Evolutionary conservation across 176 grass and related monocot species (phyloP).

Genomic region (Carex scoparia): DNA sequence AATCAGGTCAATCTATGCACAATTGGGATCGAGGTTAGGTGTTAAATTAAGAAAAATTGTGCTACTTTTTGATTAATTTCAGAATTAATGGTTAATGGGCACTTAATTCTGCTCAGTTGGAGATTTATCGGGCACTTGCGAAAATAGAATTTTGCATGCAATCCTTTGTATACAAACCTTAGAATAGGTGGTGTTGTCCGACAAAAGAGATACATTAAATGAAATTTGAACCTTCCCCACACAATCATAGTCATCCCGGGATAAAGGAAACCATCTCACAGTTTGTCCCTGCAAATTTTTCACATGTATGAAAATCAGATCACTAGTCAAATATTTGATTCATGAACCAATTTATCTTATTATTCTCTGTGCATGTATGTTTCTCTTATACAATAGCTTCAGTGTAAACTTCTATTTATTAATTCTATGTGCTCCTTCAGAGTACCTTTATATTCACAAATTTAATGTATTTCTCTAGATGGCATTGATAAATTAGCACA

Average conservation of each 20-base stretch:
- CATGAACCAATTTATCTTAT: constrained; percentile 3
- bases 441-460: background rate
- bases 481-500: background rate
- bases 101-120: too few species aligned
- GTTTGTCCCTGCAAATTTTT: constrained; percentile 54
- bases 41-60: background rate
- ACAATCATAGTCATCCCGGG: constrained; percentile 68
- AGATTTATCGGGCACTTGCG: too few species aligned
- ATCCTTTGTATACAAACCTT: constrained; percentile 47
- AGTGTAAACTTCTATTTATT: background rate
- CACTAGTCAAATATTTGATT: background rate
- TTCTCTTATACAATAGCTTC: background rate
- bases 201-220: constrained; percentile 52
- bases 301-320: constrained; percentile 2
- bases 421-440: background rate
- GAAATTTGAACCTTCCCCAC: constrained; percentile 84
- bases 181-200: constrained; percentile 44
- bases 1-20: too few species aligned
- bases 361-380: background rate
- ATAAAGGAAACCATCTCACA: constrained; percentile 73
- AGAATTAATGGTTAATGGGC: background rate
- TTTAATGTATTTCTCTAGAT: background rate
- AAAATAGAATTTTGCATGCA: constrained; percentile 4
- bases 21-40: background rate
- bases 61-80: background rate